Conservation (phyloP, 495 filamentous ascomycete genomes). For the Tuber microsphaerosporum region DNA sequence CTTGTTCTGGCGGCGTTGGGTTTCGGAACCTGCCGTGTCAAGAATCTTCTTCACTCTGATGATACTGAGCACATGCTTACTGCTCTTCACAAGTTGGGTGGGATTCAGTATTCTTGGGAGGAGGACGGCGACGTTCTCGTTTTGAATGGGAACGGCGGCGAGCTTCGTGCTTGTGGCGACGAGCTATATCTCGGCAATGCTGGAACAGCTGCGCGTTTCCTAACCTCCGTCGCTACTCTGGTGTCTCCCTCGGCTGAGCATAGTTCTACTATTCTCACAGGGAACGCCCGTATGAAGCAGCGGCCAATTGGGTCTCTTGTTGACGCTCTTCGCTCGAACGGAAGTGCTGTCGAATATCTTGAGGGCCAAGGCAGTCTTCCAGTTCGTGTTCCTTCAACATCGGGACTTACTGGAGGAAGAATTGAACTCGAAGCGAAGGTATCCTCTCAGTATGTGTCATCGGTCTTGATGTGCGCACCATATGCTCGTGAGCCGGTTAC, state of each 20-base stretch:
- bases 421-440: constrained; percentile 91
- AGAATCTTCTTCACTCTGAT: constrained; percentile 89
- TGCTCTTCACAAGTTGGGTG: constrained; percentile 71
- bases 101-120: constrained; percentile 93
- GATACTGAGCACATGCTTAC: constrained; percentile 96
- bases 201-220: constrained; percentile 89
- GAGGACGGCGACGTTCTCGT: constrained; percentile 83
- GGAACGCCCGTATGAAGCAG: constrained; percentile 94
- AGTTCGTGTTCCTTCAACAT: constrained; percentile 69
- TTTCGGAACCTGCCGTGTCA: constrained; percentile 76
- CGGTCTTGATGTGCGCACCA: constrained; percentile 91
- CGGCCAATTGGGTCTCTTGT: constrained; percentile 91
- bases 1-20: constrained; percentile 88
- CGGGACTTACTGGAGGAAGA: constrained; percentile 80
- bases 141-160: constrained; percentile 82
- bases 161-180: constrained; percentile 64
- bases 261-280: constrained; percentile 72
- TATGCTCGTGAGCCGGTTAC: constrained; percentile 93
- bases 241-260: constrained; percentile 56
- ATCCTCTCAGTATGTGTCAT: constrained; percentile 96
- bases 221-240: constrained; percentile 85
- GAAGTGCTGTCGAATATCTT: constrained; percentile 72
- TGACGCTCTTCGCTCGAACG: constrained; percentile 77
- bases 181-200: constrained; percentile 93
- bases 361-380: constrained; percentile 76